These are phyloP conservation scores for Salvia sclarea DNA, from an alignment of 305 asterid genomes.

Conservation along the genomic window DNA sequence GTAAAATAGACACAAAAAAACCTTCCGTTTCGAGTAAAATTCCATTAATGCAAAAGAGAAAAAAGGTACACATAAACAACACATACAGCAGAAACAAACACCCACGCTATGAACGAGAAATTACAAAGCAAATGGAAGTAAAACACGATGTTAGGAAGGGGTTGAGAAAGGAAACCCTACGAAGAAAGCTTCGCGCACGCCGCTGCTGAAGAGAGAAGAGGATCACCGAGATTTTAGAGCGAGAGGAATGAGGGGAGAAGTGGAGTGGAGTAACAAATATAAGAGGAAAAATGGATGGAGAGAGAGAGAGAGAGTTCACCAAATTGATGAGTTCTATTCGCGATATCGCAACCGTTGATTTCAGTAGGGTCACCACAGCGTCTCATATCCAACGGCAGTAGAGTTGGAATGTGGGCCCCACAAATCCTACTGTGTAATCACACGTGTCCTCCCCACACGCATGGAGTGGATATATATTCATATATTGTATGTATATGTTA, in stretches of 20 bases:
- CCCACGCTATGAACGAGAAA: background rate
- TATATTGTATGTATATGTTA: too few species aligned
- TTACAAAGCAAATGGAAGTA: background rate
- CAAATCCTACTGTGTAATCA: background rate
- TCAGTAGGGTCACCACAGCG: background rate
- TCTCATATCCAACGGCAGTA: background rate
- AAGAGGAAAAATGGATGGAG: slow-evolving; percentile 1
- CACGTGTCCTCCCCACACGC: slow-evolving; percentile 16
- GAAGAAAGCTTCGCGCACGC: slow-evolving; percentile 20
- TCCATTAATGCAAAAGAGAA: background rate
- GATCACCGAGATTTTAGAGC: slow-evolving; percentile 16
- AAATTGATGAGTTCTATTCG: background rate
- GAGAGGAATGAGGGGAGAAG: slow-evolving; percentile 14
- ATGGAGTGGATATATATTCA: background rate
- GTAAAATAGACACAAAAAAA: background rate
- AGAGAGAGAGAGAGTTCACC: background rate
- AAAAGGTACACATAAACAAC: too few species aligned
- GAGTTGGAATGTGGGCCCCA: background rate
- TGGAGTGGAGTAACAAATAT: background rate
- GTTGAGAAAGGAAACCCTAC: slow-evolving; percentile 33
- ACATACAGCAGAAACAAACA: background rate
- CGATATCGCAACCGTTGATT: slow-evolving; percentile 16
- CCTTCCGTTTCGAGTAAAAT: background rate
- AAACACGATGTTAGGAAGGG: background rate
- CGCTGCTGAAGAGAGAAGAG: slow-evolving; percentile 6